Conservation (phyloP, 768 basidiomycete genomes). For the Lentinula edodes region DNA sequence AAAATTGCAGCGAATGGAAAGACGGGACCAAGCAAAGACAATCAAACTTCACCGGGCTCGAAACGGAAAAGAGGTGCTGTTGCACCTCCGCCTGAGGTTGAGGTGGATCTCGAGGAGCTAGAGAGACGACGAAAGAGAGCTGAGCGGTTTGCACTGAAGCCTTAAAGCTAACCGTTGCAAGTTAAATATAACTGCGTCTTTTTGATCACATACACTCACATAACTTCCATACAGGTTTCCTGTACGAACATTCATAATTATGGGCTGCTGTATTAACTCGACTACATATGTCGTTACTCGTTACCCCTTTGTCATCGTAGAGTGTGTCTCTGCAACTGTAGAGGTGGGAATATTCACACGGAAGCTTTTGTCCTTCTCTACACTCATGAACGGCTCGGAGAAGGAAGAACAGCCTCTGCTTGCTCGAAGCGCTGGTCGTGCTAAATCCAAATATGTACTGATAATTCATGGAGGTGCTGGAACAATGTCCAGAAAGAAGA, state of each 20-base stretch:
- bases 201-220: no score
- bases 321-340: background rate
- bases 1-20: background rate
- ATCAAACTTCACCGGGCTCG: conserved; percentile 6
- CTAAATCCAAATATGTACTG: conserved; percentile 26
- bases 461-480: conserved; percentile 83
- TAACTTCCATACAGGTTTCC: background rate
- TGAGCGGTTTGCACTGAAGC: conserved; percentile 48
- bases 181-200: background rate
- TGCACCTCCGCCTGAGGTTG: conserved; percentile 17
- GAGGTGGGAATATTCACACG: background rate
- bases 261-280: background rate
- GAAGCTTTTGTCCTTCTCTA: background rate
- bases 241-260: background rate
- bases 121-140: conserved; percentile 58
- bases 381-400: background rate
- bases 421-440: background rate
- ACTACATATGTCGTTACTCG: background rate
- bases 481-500: conserved; percentile 50
- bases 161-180: background rate
- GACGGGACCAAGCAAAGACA: background rate
- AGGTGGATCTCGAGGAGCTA: conserved; percentile 52
- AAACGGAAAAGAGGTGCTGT: conserved; percentile 8
- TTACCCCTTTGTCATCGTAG: background rate
- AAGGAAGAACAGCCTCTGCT: background rate